These are phyloP conservation scores for Trichosphaerium sp. DNA, from an alignment of 78 protist genomes.

Conservation along the genomic window DNA sequence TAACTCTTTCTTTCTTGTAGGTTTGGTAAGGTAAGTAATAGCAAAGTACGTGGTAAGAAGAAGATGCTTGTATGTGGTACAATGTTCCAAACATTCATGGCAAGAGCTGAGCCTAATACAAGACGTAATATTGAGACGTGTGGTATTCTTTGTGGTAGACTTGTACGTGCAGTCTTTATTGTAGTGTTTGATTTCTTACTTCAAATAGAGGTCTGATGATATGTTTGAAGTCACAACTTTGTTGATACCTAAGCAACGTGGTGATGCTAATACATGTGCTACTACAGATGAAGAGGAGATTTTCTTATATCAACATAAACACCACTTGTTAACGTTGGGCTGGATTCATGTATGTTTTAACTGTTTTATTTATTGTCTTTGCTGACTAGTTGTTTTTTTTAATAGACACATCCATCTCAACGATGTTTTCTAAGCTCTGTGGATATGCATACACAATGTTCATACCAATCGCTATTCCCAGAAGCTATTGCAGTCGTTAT, in stretches of 20 bases:
- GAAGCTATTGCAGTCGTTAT: conserved; percentile 61
- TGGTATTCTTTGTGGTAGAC: conserved; percentile 47
- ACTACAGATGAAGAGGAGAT: conserved; percentile 52
- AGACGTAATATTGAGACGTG: conserved; percentile 33
- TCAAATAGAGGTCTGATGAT: conserved; percentile 9
- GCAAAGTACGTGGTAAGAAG: not conserved
- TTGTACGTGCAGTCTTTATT: not conserved
- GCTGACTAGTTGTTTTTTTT: not conserved
- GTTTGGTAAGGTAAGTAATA: not conserved
- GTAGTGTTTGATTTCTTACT: not conserved
- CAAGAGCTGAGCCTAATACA: conserved; percentile 33
- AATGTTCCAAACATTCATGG: conserved; percentile 21
- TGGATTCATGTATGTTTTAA: conserved; percentile 45
- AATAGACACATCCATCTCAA: conserved; percentile 55
- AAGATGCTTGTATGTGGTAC: not conserved
- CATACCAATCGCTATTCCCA: conserved; percentile 51
- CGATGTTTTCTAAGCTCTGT: conserved; percentile 54
- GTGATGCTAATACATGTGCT: conserved; percentile 48
- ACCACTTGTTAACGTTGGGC: conserved; percentile 57
- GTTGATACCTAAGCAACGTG: conserved; percentile 59
- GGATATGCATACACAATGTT: conserved; percentile 61
- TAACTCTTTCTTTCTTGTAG: no score
- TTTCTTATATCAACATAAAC: conserved; percentile 26
- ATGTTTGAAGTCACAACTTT: conserved; percentile 37
- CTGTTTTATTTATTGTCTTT: no score